These are phyloP conservation scores for Davidsoniella neocaledoniae DNA, from an alignment of 2,329 filamentous ascomycete species.

Conservation along the genomic window DNA sequence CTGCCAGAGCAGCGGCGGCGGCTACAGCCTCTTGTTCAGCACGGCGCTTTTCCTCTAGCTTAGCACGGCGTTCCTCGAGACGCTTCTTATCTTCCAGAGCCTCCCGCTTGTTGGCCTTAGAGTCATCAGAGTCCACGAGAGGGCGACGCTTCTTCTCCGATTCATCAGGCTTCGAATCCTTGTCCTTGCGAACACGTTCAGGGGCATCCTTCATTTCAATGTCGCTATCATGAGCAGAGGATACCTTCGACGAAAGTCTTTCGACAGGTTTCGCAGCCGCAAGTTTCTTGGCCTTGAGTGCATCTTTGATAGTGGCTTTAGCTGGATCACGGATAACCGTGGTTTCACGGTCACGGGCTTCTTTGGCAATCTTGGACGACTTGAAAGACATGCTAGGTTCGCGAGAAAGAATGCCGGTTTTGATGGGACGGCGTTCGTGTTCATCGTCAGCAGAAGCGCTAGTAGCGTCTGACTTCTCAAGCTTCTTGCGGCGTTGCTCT, in stretches of 20 bases:
- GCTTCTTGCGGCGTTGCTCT: slow-evolving; percentile 5
- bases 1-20: neutral
- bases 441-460: slow-evolving; percentile 27
- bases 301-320: slow-evolving; percentile 23
- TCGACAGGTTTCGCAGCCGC: slow-evolving; percentile 7
- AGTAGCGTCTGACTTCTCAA: slow-evolving; percentile 21
- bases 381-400: slow-evolving; percentile 5
- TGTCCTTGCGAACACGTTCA: slow-evolving; percentile 14
- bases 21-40: slow-evolving; percentile 3
- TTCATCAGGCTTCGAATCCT: slow-evolving; percentile 20
- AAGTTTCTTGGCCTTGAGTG: slow-evolving; percentile 25
- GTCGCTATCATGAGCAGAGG: slow-evolving; percentile 30
- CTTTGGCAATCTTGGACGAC: slow-evolving; percentile 12
- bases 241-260: slow-evolving; percentile 17
- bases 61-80: slow-evolving; percentile 14
- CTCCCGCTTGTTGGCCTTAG: slow-evolving; percentile 20
- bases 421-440: slow-evolving; percentile 24
- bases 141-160: slow-evolving; percentile 22
- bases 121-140: slow-evolving; percentile 22
- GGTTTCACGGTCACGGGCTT: slow-evolving; percentile 10
- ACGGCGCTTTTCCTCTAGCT: slow-evolving; percentile 14
- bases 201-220: slow-evolving; percentile 34
- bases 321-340: slow-evolving; percentile 3
- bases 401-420: slow-evolving; percentile 14
- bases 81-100: slow-evolving; percentile 20